phyloP scores from a whole-genome alignment of 2,329 filamentous ascomycete genomes.

The Aureobasidium sp. region DNA sequence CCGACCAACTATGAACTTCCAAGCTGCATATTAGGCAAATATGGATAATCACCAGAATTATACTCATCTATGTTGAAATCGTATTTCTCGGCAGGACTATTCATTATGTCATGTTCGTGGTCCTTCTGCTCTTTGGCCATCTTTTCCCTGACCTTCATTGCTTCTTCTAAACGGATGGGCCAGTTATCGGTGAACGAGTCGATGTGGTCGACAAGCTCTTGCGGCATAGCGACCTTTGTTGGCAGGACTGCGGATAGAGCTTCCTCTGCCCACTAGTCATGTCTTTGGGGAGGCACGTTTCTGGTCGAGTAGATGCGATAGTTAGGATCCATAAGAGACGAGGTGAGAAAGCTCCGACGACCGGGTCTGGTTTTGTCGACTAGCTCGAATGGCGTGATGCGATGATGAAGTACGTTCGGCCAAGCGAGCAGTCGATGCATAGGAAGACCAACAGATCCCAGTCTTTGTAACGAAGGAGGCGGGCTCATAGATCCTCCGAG shows the following conservation, averaged over 20 bases:
- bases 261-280: slow-evolving; percentile 31
- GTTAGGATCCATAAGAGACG: slow-evolving; percentile 49
- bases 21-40: neutral
- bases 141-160: neutral
- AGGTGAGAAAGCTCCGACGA: slow-evolving; percentile 44
- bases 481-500: neutral
- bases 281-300: slow-evolving; percentile 41
- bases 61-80: neutral
- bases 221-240: neutral
- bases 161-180: slow-evolving; percentile 1
- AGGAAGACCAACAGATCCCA: slow-evolving; percentile 40
- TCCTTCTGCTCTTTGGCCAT: slow-evolving; percentile 5
- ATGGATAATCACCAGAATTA: neutral
- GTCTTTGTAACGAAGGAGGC: slow-evolving; percentile 27
- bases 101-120: neutral
- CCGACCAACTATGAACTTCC: slow-evolving; percentile 1
- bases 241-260: neutral
- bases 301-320: slow-evolving; percentile 40
- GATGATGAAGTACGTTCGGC: slow-evolving; percentile 43
- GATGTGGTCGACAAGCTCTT: neutral
- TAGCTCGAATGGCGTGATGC: slow-evolving; percentile 41
- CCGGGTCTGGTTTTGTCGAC: slow-evolving; percentile 41
- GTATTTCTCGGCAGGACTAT: neutral
- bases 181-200: neutral
- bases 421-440: slow-evolving; percentile 44